Evolutionary conservation across 148 eudicot genomes (phyloP).

Genomic region (Persicaria tinctoria): DNA sequence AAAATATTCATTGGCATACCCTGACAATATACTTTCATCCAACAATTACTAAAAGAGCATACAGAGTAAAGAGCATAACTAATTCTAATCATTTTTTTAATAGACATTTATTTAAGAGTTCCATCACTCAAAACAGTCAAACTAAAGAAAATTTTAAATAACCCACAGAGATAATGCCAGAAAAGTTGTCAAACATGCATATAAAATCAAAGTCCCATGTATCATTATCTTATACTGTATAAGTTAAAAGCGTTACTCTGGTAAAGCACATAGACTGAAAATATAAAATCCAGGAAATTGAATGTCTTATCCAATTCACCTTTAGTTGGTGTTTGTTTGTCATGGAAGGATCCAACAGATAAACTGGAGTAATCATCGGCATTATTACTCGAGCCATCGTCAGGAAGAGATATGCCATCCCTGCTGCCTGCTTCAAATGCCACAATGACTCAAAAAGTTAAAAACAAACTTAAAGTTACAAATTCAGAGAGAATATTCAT

Average conservation of each 20-base stretch:
- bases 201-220: not conserved
- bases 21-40: too few relatives aligned
- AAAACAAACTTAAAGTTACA: constrained; percentile 1
- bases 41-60: too few relatives aligned
- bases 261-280: not conserved
- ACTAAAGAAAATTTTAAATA: too few relatives aligned
- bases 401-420: constrained; percentile 48
- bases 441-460: constrained; percentile 9
- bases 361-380: constrained; percentile 23
- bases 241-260: too few relatives aligned
- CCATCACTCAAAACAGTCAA: not conserved
- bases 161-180: not conserved
- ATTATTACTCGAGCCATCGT: constrained; percentile 44
- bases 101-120: too few relatives aligned
- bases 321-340: constrained; percentile 34
- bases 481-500: not conserved
- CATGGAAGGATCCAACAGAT: constrained; percentile 27
- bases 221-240: too few relatives aligned
- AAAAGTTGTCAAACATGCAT: not conserved
- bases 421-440: constrained; percentile 43
- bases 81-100: too few relatives aligned
- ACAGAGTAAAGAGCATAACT: too few relatives aligned
- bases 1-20: not conserved
- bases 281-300: not conserved
- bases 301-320: constrained; percentile 23